A percentile compares a stretch with the other conserved stretches of the same genome.
Evolutionary conservation across 2,329 filamentous ascomycete species (phyloP).

Genomic region (Arthrobotrys megalospora): DNA sequence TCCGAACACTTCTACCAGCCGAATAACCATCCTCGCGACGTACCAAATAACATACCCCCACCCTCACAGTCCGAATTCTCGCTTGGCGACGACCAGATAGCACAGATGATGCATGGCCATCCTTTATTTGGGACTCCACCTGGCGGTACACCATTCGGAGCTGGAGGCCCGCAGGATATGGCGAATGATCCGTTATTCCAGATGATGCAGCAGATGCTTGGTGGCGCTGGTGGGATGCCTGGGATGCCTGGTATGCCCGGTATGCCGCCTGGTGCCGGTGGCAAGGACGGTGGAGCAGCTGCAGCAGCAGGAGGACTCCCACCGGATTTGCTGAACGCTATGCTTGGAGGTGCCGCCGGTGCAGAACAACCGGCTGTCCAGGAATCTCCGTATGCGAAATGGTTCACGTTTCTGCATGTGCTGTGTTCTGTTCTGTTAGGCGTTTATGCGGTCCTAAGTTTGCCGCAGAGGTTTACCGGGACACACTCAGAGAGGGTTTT

Average conservation of each 20-base stretch:
- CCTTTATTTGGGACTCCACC: constrained; percentile 45
- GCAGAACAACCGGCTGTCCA: constrained; percentile 39
- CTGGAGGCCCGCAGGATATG: constrained; percentile 71
- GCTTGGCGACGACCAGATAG: constrained; percentile 72
- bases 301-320: constrained; percentile 57
- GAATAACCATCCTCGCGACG: constrained; percentile 67
- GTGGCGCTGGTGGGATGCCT: constrained; percentile 67
- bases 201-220: constrained; percentile 82
- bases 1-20: constrained; percentile 80
- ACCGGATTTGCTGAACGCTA: constrained; percentile 62
- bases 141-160: constrained; percentile 64
- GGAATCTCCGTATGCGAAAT: constrained; percentile 61
- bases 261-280: constrained; percentile 66
- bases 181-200: constrained; percentile 78
- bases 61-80: constrained; percentile 64
- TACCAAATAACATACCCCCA: constrained; percentile 60
- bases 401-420: constrained; percentile 63
- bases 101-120: constrained; percentile 74
- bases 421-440: constrained; percentile 62
- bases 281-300: constrained; percentile 26
- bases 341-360: constrained; percentile 64
- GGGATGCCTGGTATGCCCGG: constrained; percentile 64
- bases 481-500: constrained; percentile 59
- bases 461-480: constrained; percentile 61
- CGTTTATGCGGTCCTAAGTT: constrained; percentile 61